These are phyloP conservation scores for Colletotrichum euphorbiae DNA, from an alignment of 2,329 filamentous ascomycete species.

Conservation along the genomic window DNA sequence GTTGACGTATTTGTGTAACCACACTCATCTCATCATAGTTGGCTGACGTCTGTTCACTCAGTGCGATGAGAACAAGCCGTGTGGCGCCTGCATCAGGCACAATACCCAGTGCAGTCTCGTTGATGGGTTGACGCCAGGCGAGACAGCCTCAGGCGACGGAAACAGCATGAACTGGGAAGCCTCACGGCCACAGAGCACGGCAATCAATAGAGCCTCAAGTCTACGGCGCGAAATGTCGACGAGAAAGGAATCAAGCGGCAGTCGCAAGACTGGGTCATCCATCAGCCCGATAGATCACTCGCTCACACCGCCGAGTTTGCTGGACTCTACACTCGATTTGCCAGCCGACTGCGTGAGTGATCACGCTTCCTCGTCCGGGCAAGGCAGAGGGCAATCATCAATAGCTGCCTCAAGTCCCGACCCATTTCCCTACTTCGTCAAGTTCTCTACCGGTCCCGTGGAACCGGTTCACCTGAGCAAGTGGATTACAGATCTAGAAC, in stretches of 20 bases:
- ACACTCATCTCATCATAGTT: conserved; percentile 2
- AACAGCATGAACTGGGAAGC: conserved; percentile 22
- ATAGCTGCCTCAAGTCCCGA: conserved; percentile 29
- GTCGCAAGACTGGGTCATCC: conserved; percentile 23
- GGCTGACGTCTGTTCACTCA: conserved; percentile 39
- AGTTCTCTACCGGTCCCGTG: conserved; percentile 42
- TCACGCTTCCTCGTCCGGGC: conserved; percentile 6
- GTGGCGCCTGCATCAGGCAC: conserved; percentile 51
- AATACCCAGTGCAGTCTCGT: conserved; percentile 49
- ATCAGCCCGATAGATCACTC: conserved; percentile 25
- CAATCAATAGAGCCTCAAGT: conserved; percentile 1
- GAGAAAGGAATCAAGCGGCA: conserved; percentile 13
- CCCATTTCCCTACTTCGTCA: conserved; percentile 42
- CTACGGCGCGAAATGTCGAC: conserved; percentile 11
- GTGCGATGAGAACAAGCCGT: conserved; percentile 55
- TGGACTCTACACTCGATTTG: conserved; percentile 15
- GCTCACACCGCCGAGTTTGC: conserved; percentile 18
- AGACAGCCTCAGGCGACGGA: conserved; percentile 15
- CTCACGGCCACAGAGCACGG: background rate
- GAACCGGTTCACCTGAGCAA: conserved; percentile 38
- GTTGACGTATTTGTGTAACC: background rate
- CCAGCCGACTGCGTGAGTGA: conserved; percentile 24
- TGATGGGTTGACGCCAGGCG: conserved; percentile 29
- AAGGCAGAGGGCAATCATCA: conserved; percentile 7
- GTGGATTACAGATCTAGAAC: conserved; percentile 51